Base-by-base conservation (phyloP, 2,329 filamentous ascomycete species). In the Fusarium coicis region DNA sequence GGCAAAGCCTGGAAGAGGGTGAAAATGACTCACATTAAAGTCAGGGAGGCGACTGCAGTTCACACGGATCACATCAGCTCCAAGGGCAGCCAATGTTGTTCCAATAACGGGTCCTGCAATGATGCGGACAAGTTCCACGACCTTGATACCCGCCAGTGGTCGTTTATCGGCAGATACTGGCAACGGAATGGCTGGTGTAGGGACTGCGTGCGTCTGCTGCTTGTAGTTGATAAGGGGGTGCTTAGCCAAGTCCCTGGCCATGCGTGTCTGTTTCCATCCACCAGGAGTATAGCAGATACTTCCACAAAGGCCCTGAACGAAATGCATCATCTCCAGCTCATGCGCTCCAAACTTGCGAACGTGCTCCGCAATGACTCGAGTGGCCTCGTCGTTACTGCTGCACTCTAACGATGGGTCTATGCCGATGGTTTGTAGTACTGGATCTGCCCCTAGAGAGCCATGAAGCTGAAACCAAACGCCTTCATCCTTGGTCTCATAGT, bases 381-480 rank as follows among this genome's bases (percentile, higher is more conserved):
- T 37, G 3, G 57, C 57, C 12, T 54, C 57, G 1, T 54, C 37
- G 1, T 60, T 60, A 18, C 28, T 60, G 14, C 28, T n/a, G 28
- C 46, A 49, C 28, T 49, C 6, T n/a, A n/a, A 28, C 3, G 46
- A 49, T 49, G 46, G 46, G 10, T 32, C 46, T n/a, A 49, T 30
- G 28, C 46, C 46, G 4, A 49, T 49, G 14, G 26, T 32, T 16
- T 32, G 14, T 9, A 49, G 28, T 11, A 49, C 46, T 4, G 46
- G 46, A 49, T 49, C 46, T n/a, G 46, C 46, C 39, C 86, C 77
- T 12, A 60, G 23, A 7, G 57, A 60, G 19, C 57, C 46, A 9
- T 60, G 57, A 3, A 60, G 36, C 4, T 60, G 57, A 5, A 43
- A 60, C 57, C 57, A 60, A 2, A 60, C 46, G 3, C 57, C 57